Base-by-base conservation (phyloP, 371 early-diverging fungal genomes). In the Mucor plumbeus region DNA sequence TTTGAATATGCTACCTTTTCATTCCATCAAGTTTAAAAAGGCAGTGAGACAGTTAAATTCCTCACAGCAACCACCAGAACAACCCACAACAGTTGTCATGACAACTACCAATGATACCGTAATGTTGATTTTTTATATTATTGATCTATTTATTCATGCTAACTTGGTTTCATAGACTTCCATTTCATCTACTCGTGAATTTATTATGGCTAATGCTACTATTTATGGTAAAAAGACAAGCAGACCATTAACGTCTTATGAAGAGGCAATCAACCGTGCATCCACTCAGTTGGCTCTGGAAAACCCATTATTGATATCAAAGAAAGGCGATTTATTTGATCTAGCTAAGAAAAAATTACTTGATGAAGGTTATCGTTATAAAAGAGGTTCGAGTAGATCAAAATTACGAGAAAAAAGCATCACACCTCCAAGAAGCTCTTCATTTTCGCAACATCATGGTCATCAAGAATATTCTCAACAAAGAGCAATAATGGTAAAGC, bases 371-470 rank as follows among this genome's bases (percentile, higher is more conserved):
- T 88, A 85, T 56, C 73, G 72, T n/a, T 88, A 88, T 65, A 87
- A 86, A 59, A 84, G 88, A 14, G 88, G 88, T 13, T 72, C 73
- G 35, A 87, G 86, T 48, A 77, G 88, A 43, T 88, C 88, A 39
- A 88, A 88, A 50, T 65, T 87, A 21, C 79, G 74, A 59, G 74
- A 54, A 69, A 73, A 26, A 44, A 61, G 11, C 71, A 67, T 48
- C 36, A n/a, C 70, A 48, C 67, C 53, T 63, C 74, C 67, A 36
- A 70, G 54, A 13, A 17, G 4, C 8, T 15, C 1, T 5, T 4
- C 56, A 0, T 6, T 35, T 5, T 69, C 36, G 21, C 59, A 31
- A 31, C 17, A 68, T 63, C 9, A 58, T 73, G 21, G 68, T 71
- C 44, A 61, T 41, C 47, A 36, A 17, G 19, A 67, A 62, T 14